Evolutionary conservation across 108 stramenopile species (phyloP), one percentile per base, ranked within the genome.

Genomic region (Nitzschia sp.): DNA sequence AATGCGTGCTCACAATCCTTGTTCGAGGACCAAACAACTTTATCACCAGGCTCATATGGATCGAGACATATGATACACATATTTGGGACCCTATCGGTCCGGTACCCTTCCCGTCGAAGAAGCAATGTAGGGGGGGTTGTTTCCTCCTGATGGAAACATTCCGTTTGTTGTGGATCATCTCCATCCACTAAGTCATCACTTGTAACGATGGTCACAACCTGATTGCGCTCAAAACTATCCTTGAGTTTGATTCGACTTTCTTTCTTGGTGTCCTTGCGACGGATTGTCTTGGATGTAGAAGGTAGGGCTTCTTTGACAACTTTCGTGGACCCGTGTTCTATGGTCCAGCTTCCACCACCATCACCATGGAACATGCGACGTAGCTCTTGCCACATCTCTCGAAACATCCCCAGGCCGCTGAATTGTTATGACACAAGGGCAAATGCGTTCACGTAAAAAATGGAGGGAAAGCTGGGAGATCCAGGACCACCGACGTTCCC

Each of bases 1-100:
- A 80, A 83, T 11, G 77, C 85, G 70, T 86, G 85, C 10, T 57
- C 65, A 58, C 85, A 86, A 6, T 53, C 34, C 7, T 22, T 17
- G 57, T 82, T 68, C 34, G 43, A 75, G 0, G 81, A 83, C 46
- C 76, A 68, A 10, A 80, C 80, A 10, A 86, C 51, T 7, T 20
- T 55, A 40, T 86, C 85, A 15, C 82, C 85, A 14, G 50, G 57
- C 37, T 61, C 57, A 57, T 86, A 86, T 10, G 80, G 53, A 10
- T 77, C 82, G 6, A 86, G 73, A 58, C 85, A 86, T 10, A 86
- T 75, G 22, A 79, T 76, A 51, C 85, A 86, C 48, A 77, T 67
- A 70, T 86, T 86, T 26, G 72, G 80, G 24, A 83, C 76, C 14
- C 11, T 50, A 29, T n/a, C 10, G 48, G 58, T 63, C 10, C 57